Conservation (phyloP, 1,284 basidiomycete genomes). For the Veloporphyrellus conicus region DNA sequence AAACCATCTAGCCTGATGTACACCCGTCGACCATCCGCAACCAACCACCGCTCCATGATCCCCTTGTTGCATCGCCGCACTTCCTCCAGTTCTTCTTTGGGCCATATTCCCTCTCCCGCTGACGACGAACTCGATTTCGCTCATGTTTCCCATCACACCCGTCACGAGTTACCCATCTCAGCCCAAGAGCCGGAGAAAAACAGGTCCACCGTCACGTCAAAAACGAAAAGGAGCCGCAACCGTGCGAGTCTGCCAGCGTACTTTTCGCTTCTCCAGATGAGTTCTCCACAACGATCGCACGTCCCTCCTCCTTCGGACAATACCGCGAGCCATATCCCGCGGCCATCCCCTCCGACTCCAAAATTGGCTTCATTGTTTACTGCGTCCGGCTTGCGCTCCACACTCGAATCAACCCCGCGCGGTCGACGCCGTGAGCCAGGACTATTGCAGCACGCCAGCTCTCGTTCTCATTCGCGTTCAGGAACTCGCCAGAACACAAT, state of each 20-base stretch:
- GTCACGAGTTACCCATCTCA: slow-evolving; percentile 21
- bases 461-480: slow-evolving; percentile 34
- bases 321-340: slow-evolving; percentile 38
- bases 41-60: slow-evolving; percentile 62
- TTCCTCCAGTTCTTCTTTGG: slow-evolving; percentile 42
- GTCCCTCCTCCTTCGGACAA: slow-evolving; percentile 45
- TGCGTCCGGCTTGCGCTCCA: slow-evolving; percentile 29
- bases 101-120: slow-evolving; percentile 36
- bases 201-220: slow-evolving; percentile 40
- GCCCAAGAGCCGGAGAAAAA: slow-evolving; percentile 32
- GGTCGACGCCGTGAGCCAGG: slow-evolving; percentile 46
- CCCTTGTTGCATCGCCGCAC: slow-evolving; percentile 53
- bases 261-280: slow-evolving; percentile 65
- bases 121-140: slow-evolving; percentile 43
- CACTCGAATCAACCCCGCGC: slow-evolving; percentile 42
- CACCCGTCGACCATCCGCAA: slow-evolving; percentile 64
- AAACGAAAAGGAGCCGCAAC: slow-evolving; percentile 53
- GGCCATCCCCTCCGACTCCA: slow-evolving; percentile 56
- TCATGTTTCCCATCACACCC: slow-evolving; percentile 27
- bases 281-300: slow-evolving; percentile 42
- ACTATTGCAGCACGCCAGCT: slow-evolving; percentile 35
- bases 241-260: slow-evolving; percentile 72
- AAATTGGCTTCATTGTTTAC: slow-evolving; percentile 40
- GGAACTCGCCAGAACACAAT: slow-evolving; percentile 21
- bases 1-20: slow-evolving; percentile 49